Percentiles rank a stretch among this genome's conserved stretches.
Conservation (phyloP, 2,329 filamentous ascomycete genomes). For the Elsinoe batatas region DNA sequence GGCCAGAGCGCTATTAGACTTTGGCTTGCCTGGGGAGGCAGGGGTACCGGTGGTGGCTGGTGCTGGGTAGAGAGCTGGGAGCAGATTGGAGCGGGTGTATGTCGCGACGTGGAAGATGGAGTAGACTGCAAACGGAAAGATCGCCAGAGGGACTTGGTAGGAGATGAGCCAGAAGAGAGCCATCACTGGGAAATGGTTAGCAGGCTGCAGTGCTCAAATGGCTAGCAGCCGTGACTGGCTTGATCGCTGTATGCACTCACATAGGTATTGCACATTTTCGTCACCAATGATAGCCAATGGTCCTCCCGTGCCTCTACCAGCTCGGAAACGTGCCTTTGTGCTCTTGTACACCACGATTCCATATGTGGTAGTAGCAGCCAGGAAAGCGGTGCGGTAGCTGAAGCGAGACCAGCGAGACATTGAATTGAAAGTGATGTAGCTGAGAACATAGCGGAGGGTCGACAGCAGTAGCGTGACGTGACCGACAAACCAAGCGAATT, state of each 20-base stretch:
- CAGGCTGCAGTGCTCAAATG: not conserved
- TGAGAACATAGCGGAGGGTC: conserved; percentile 72
- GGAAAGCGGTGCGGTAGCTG: conserved; percentile 81
- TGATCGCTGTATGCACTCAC: conserved; percentile 46
- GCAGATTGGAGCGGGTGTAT: conserved; percentile 86
- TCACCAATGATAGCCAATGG: conserved; percentile 62
- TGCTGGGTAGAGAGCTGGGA: conserved; percentile 72
- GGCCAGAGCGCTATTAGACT: conserved; percentile 52
- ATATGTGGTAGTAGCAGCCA: conserved; percentile 84
- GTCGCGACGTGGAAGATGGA: conserved; percentile 97
- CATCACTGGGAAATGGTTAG: conserved; percentile 53
- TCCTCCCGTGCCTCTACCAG: conserved; percentile 52
- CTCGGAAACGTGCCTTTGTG: conserved; percentile 73
- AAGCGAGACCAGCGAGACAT: conserved; percentile 66
- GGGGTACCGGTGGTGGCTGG: conserved; percentile 34
- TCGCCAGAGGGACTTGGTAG: conserved; percentile 77
- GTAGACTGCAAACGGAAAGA: conserved; percentile 93
- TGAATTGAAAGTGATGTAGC: conserved; percentile 83
- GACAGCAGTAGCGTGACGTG: conserved; percentile 78
- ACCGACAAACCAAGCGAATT: conserved; percentile 65
- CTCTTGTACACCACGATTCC: conserved; percentile 99
- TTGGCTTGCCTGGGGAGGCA: conserved; percentile 37
- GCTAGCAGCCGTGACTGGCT: conserved; percentile 17
- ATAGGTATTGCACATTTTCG: conserved; percentile 95
- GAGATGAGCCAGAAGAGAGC: conserved; percentile 90